These are phyloP conservation scores for Colletotrichum sidae DNA, from an alignment of 2,329 filamentous ascomycete species.

Conservation along the genomic window DNA sequence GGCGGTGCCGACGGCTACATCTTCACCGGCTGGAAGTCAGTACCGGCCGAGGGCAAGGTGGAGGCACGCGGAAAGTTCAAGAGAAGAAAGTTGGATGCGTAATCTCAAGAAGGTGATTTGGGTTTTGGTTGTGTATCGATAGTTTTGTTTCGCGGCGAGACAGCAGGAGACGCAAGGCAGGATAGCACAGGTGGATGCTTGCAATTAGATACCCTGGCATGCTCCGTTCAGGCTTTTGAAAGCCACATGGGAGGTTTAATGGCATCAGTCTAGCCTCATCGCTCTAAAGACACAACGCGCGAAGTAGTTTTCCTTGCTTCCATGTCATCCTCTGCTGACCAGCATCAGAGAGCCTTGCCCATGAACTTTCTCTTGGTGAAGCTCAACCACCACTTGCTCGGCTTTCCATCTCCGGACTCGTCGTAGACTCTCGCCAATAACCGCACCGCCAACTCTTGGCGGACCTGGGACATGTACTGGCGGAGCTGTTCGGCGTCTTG, in stretches of 20 bases:
- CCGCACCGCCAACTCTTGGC: constrained; percentile 88
- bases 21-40: constrained; percentile 83
- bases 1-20: constrained; percentile 93
- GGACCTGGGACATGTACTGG: constrained; percentile 91
- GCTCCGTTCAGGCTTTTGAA: constrained; percentile 12
- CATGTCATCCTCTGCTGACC: constrained; percentile 1
- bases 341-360: constrained; percentile 83
- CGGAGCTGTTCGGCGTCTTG: constrained; percentile 90
- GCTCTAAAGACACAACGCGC: constrained; percentile 29
- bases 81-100: constrained; percentile 69
- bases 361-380: constrained; percentile 99
- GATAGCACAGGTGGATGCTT: constrained; percentile 11
- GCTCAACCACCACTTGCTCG: constrained; percentile 95
- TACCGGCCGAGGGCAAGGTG: constrained; percentile 83
- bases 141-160: neutral
- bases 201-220: constrained; percentile 31
- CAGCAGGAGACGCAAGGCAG: neutral
- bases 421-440: constrained; percentile 89
- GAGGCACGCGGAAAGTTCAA: constrained; percentile 86
- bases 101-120: neutral
- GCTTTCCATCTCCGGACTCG: constrained; percentile 76
- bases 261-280: constrained; percentile 29
- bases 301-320: constrained; percentile 1
- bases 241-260: constrained; percentile 21
- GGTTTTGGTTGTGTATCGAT: neutral